Conservation (phyloP, 2,329 filamentous ascomycete species). For the Diaporthe ampelina region DNA sequence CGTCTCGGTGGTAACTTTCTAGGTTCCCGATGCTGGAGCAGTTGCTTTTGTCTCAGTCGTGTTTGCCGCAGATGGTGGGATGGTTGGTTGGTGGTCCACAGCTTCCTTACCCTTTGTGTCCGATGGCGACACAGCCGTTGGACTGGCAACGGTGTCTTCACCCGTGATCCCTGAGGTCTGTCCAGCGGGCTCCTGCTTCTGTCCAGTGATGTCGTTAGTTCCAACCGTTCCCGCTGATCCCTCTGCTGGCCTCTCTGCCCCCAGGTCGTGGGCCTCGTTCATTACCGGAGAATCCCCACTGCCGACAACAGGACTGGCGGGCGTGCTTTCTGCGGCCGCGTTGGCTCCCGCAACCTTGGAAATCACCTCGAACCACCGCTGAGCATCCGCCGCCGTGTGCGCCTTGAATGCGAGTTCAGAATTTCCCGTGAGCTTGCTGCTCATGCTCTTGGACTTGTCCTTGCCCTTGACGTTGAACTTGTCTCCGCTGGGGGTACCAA, state of each 20-base stretch:
- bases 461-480: slow-evolving; percentile 98
- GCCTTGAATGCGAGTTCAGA: slow-evolving; percentile 92
- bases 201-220: slow-evolving; percentile 37
- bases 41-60: slow-evolving; percentile 30
- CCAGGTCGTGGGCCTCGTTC: slow-evolving; percentile 48
- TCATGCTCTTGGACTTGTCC: slow-evolving; percentile 84
- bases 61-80: slow-evolving; percentile 38
- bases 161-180: slow-evolving; percentile 64
- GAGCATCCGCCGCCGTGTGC: slow-evolving; percentile 81
- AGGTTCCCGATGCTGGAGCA: slow-evolving; percentile 38
- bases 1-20: slow-evolving; percentile 35
- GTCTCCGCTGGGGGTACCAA: slow-evolving; percentile 78
- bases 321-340: slow-evolving; percentile 44
- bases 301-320: slow-evolving; percentile 52
- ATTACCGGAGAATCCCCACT: slow-evolving; percentile 49
- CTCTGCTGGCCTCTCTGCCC: slow-evolving; percentile 42
- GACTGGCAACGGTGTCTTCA: slow-evolving; percentile 49
- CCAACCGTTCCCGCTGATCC: slow-evolving; percentile 41
- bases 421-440: slow-evolving; percentile 83
- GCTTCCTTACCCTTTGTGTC: slow-evolving; percentile 40
- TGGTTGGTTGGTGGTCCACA: slow-evolving; percentile 20
- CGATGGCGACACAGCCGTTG: slow-evolving; percentile 49
- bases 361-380: slow-evolving; percentile 88
- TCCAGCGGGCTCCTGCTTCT: slow-evolving; percentile 51
- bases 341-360: slow-evolving; percentile 68